Percentiles rank a stretch among this genome's conserved stretches.
Evolutionary conservation across 1,284 basidiomycete genomes (phyloP).

Genomic region (Xerocomus nothofagi): DNA sequence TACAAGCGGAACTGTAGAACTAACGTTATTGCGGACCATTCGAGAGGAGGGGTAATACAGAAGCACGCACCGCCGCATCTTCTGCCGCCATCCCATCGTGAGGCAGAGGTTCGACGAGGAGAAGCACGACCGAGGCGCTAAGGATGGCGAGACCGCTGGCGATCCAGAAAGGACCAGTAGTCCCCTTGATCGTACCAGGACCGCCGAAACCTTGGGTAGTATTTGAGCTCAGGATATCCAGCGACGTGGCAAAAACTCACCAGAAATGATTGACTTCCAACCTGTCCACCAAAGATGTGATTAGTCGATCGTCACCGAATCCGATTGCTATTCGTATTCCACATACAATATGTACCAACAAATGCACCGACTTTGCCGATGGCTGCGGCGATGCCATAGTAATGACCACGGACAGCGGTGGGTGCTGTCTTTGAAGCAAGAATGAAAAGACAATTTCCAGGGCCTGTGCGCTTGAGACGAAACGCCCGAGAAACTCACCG

Average conservation of each 20-base stretch:
- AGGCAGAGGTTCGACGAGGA: slow-evolving; percentile 75
- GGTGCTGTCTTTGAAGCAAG: slow-evolving; percentile 82
- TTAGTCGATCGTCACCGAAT: slow-evolving; percentile 9
- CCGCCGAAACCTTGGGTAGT: slow-evolving; percentile 61
- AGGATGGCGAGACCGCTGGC: slow-evolving; percentile 79
- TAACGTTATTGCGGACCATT: not conserved
- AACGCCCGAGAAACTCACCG: not conserved
- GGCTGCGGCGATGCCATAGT: slow-evolving; percentile 85
- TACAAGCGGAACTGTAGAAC: slow-evolving; percentile 71
- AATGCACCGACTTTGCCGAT: slow-evolving; percentile 91
- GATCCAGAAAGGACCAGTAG: slow-evolving; percentile 82
- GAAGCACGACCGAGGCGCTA: slow-evolving; percentile 70
- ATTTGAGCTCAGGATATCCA: slow-evolving; percentile 6
- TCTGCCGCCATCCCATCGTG: slow-evolving; percentile 81
- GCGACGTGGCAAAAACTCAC: slow-evolving; percentile 32
- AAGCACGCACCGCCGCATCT: slow-evolving; percentile 45
- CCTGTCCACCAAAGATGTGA: slow-evolving; percentile 38
- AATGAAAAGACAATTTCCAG: slow-evolving; percentile 79
- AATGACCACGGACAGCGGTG: slow-evolving; percentile 83
- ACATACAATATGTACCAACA: slow-evolving; percentile 73
- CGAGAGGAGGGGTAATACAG: not conserved
- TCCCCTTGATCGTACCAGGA: slow-evolving; percentile 47
- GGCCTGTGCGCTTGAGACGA: slow-evolving; percentile 42
- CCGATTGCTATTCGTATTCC: not conserved
- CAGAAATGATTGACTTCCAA: slow-evolving; percentile 69